Evolutionary conservation across 1,284 basidiomycete species (phyloP), one percentile per base, ranked within the genome.

Genomic region (Heterobasidion occidentale): DNA sequence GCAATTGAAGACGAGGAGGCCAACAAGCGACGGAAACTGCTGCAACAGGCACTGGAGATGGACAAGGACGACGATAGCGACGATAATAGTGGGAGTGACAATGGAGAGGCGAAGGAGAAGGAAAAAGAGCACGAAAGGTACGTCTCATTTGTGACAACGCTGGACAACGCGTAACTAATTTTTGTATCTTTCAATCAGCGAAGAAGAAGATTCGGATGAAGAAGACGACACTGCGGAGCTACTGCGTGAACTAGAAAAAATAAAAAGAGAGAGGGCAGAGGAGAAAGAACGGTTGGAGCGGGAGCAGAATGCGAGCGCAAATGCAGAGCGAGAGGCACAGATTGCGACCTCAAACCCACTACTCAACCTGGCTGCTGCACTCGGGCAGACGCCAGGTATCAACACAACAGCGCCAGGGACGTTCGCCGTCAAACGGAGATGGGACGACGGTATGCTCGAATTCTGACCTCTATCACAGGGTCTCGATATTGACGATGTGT

Each of bases 201-300:
- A 79, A 6, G 79, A 78, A 0, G 82, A 84, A 15, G 80, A 79
- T 36, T 70, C 73, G 35, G 78, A 80, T 0, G 85, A 90, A 36
- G 89, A 90, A 65, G 94, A 94, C 64, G 93, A 97, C 61, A 94
- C 92, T 0, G 93, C 92, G 0, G 94, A 95, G 65, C 77, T 98
- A 27, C 77, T 98, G 62, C 85, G 92, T 27, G 94, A 98, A 69
- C 77, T 98, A 19, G 94, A 94, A 71, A 96, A 94, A 74, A 97
- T 97, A 64, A 97, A 96, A 71, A 85, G 87, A 54, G 94, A 98
- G 68, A 81, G 94, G 15, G 94, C 94, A 14, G 94, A 91, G 67
- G 94, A 98, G 72, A 94, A 94, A 68, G 88, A 81, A 49, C 77
- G 89, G 51, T 79, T 84, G 70, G 94, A 95, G 56, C 79, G 77